phyloP scores from a whole-genome alignment of 352 stramenopile species.

The Phytophthora ohioensis region DNA sequence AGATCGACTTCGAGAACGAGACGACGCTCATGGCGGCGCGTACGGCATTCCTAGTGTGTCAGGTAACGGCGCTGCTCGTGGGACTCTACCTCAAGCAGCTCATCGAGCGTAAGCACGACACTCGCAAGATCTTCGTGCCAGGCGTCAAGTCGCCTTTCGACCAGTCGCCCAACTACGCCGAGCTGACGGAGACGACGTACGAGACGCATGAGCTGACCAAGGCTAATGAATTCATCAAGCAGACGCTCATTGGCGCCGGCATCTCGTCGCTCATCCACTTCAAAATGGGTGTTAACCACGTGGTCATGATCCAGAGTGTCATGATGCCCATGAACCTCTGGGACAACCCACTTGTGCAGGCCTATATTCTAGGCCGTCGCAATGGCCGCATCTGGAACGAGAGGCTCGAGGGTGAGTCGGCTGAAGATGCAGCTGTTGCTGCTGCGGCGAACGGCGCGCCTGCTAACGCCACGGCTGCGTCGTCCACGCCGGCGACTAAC shows the following conservation, averaged over 20 bases:
- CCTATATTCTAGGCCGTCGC: conserved; percentile 72
- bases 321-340: conserved; percentile 89
- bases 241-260: conserved; percentile 80
- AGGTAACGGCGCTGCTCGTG: conserved; percentile 65
- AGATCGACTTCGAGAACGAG: conserved; percentile 87
- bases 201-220: conserved; percentile 73
- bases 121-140: conserved; percentile 81
- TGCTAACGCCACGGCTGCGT: conserved; percentile 9
- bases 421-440: conserved; percentile 56
- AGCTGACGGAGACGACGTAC: conserved; percentile 86
- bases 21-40: conserved; percentile 69
- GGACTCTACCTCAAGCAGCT: conserved; percentile 80
- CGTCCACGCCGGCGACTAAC: conserved; percentile 18
- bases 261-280: conserved; percentile 88
- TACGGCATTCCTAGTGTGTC: conserved; percentile 69
- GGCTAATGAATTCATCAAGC: conserved; percentile 83
- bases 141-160: conserved; percentile 81
- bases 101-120: conserved; percentile 80
- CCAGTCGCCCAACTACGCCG: conserved; percentile 78
- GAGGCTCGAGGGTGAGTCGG: conserved; percentile 76
- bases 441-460: conserved; percentile 11
- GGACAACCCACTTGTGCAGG: conserved; percentile 82
- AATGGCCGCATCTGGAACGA: conserved; percentile 84
- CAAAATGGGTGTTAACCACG: conserved; percentile 88
- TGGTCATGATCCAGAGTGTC: conserved; percentile 88